A percentile compares a stretch with the other conserved stretches of the same genome.
Conservation (phyloP, 148 eudicot genomes). For the Fallopia convolvulus region DNA sequence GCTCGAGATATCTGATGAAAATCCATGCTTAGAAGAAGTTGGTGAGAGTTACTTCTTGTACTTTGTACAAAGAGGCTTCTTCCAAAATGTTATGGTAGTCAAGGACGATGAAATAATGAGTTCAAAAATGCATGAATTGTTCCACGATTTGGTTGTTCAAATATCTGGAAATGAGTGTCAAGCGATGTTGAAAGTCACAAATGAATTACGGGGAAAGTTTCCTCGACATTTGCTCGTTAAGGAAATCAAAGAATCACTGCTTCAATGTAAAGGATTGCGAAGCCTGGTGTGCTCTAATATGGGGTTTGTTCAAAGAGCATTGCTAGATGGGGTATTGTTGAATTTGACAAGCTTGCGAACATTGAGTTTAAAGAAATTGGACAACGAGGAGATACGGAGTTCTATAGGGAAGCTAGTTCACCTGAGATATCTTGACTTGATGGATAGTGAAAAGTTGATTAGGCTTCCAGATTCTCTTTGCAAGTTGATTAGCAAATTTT, state of each 20-base stretch:
- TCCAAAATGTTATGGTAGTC: conserved; percentile 6
- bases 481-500: conserved; percentile 17
- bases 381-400: background rate
- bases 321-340: background rate
- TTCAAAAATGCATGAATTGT: conserved; percentile 16
- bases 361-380: conserved; percentile 13
- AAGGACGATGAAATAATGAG: background rate
- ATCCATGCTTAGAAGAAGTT: conserved; percentile 16
- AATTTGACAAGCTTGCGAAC: conserved; percentile 15
- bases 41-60: conserved; percentile 17
- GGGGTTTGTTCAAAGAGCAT: background rate
- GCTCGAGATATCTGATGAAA: background rate
- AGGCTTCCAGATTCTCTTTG: conserved; percentile 12
- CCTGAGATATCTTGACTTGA: conserved; percentile 23
- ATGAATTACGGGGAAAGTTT: background rate
- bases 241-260: background rate
- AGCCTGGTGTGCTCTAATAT: background rate
- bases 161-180: background rate
- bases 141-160: conserved; percentile 20
- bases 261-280: background rate
- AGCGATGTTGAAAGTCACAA: too few relatives aligned
- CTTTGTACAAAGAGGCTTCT: conserved; percentile 18
- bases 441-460: background rate
- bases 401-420: conserved; percentile 19
- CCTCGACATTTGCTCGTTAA: background rate